Evolutionary conservation across 805 yeast species (phyloP).

Genomic region (Diddensiella santjacobensis): DNA sequence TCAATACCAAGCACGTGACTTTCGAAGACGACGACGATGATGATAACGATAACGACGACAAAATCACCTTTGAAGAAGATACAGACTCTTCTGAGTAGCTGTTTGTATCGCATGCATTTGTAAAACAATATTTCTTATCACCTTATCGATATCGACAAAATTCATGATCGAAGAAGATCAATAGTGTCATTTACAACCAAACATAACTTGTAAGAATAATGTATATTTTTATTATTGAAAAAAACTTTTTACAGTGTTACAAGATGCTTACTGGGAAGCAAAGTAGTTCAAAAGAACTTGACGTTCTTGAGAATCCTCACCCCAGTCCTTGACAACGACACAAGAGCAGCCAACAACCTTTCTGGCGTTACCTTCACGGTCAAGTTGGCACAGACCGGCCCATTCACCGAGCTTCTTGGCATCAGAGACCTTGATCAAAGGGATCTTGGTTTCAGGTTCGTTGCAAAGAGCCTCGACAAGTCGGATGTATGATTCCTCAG

Average conservation of each 20-base stretch:
- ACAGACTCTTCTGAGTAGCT: too few relatives aligned
- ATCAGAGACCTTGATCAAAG: slow-evolving; percentile 98
- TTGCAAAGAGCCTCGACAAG: slow-evolving; percentile 99
- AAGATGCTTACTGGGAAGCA: slow-evolving; percentile 64
- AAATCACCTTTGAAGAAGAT: background rate
- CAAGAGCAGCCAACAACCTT: slow-evolving; percentile 99
- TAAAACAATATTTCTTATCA: too few relatives aligned
- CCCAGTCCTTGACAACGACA: slow-evolving; percentile 99
- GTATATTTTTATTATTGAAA: too few relatives aligned
- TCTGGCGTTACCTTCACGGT: slow-evolving; percentile 99
- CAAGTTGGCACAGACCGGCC: slow-evolving; percentile 99
- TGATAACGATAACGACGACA: slow-evolving; percentile 7
- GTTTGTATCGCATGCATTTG: too few relatives aligned
- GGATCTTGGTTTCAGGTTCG: slow-evolving; percentile 94
- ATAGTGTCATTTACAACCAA: too few relatives aligned
- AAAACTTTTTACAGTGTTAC: background rate
- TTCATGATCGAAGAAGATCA: too few relatives aligned
- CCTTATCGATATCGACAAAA: too few relatives aligned
- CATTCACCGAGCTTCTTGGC: slow-evolving; percentile 99
- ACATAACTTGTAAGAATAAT: too few relatives aligned
- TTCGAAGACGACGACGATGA: slow-evolving; percentile 9
- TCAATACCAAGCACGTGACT: slow-evolving; percentile 18
- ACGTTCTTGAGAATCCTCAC: slow-evolving; percentile 98
- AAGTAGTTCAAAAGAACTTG: slow-evolving; percentile 93
- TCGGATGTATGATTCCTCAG: slow-evolving; percentile 94